Base-by-base conservation (phyloP, 148 eudicot genomes). In the Rhododendron griersonianum region DNA sequence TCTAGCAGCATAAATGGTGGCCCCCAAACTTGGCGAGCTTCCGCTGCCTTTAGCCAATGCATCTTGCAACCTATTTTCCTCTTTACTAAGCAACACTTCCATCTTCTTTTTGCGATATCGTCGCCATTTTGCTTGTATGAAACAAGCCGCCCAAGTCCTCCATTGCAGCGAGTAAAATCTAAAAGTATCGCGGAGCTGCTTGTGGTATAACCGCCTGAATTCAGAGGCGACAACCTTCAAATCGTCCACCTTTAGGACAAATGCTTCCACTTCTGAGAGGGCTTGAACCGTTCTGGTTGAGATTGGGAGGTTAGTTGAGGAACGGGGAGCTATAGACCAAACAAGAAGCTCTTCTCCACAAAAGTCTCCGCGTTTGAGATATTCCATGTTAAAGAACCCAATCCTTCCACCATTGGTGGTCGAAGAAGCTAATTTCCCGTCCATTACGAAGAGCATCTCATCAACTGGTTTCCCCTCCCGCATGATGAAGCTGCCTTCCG, bases 281-380 rank as follows among this genome's bases (percentile, higher is more conserved):
- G 98, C 93, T 53, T 91, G 89, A 7, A 95, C 96, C 0, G 96
- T 94, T 71, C 98, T 89, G 0, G 98, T 95, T 14, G 96, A 95
- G 5, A 93, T 90, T 2, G 98, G 98, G 25, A 95, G 92, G 88
- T 88, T 88, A 25, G 87, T 80, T 7, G 89, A 83, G 0, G 94
- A 90, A 7, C 91, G 88, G 0, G 91, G 94, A 74, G 89, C 94
- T 0, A 94, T 85, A 0, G 93, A 94, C 98, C 98, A 95, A 3
- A 91, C 91, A 8, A 95, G 89, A 14, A 95, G 91, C 86, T 95
- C 98, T 84, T 95, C 96, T 3, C 98, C 98, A 69, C 98, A 93
- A 76, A 95, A 95, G 87, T 93, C 94, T 0, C 98, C 98, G 0
- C 93, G 89, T 10, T 91, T 90, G 8, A 75, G 10, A 28, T 1